Evolutionary conservation across 352 stramenopile genomes (phyloP).

Genomic region (Phytophthora sojae): DNA sequence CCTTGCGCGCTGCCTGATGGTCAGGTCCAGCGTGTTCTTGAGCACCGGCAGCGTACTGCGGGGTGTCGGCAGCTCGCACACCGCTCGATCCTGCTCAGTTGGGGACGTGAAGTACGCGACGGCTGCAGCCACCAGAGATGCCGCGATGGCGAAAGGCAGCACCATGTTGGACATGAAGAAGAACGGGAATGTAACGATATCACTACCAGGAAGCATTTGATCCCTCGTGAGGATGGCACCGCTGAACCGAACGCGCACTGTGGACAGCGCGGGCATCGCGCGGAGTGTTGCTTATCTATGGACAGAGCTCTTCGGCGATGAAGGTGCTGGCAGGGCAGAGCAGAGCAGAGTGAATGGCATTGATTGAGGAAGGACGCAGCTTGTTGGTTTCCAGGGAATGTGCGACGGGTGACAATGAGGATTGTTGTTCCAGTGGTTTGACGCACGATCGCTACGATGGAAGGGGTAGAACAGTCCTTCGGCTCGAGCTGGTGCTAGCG

Average conservation of each 20-base stretch:
- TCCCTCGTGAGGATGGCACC: background rate
- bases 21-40: slow-evolving; percentile 66
- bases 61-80: slow-evolving; percentile 48
- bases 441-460: background rate
- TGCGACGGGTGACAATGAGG: background rate
- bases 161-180: slow-evolving; percentile 9
- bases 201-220: background rate
- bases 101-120: slow-evolving; percentile 40
- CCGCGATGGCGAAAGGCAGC: slow-evolving; percentile 29
- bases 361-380: background rate
- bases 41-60: slow-evolving; percentile 57
- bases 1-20: slow-evolving; percentile 45
- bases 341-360: background rate
- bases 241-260: slow-evolving; percentile 24
- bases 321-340: background rate
- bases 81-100: slow-evolving; percentile 34
- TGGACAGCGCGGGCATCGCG: slow-evolving; percentile 1
- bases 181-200: background rate
- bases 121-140: slow-evolving; percentile 29
- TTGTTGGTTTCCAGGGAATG: background rate
- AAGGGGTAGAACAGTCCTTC: background rate
- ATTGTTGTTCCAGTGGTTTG: background rate
- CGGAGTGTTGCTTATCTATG: slow-evolving; percentile 6
- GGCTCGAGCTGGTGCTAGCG: background rate
- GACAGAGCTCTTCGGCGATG: background rate